These are phyloP conservation scores for Solanum tarapatanum DNA, from an alignment of 257 asterid species.

Conservation along the genomic window DNA sequence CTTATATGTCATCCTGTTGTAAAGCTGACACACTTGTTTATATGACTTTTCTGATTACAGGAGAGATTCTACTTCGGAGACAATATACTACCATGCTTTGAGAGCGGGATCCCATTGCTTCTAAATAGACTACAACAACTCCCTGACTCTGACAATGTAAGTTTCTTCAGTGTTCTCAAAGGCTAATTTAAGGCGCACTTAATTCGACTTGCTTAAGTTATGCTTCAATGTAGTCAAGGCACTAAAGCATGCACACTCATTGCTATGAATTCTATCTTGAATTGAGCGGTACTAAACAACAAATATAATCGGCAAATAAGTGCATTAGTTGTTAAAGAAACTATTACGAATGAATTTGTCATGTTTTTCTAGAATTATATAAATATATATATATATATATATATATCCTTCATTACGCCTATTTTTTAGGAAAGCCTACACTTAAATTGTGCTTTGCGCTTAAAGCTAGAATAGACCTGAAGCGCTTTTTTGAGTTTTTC, in stretches of 20 bases:
- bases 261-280: not conserved
- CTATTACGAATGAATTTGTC: not conserved
- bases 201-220: not conserved
- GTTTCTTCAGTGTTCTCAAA: not conserved
- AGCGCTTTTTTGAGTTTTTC: not conserved
- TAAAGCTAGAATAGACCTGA: not conserved
- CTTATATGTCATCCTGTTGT: not conserved
- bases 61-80: slow-evolving; percentile 98
- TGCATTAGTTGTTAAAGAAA: not conserved
- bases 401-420: not conserved
- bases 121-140: slow-evolving; percentile 81
- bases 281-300: not conserved
- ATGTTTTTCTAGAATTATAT: not conserved
- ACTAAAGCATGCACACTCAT: not conserved
- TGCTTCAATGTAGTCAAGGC: not conserved
- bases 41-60: slow-evolving; percentile 22
- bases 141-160: slow-evolving; percentile 94
- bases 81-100: slow-evolving; percentile 85
- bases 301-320: not conserved
- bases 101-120: slow-evolving; percentile 94
- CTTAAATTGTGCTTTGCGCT: not conserved
- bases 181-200: not conserved
- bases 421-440: not conserved
- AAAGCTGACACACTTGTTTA: slow-evolving; percentile 1
- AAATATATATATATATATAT: too few relatives aligned